Evolutionary conservation across 305 asterid genomes (phyloP).

Genomic region (Solanum aculeatissimum): DNA sequence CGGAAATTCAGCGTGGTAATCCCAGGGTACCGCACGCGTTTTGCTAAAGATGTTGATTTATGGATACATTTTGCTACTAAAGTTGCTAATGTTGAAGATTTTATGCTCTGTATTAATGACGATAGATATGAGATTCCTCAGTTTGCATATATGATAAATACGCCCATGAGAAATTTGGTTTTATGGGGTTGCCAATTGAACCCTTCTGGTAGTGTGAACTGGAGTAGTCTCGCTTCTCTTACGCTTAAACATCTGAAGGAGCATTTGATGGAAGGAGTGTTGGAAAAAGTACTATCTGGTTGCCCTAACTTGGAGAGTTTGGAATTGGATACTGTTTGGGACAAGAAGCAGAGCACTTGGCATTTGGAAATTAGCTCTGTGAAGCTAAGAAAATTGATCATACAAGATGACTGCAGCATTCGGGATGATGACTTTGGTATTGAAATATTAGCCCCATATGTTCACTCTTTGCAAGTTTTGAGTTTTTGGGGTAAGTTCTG

Average conservation of each 20-base stretch:
- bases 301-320: constrained; percentile 8
- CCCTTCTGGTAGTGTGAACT: neutral
- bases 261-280: too few relatives aligned
- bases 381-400: neutral
- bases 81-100: neutral
- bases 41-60: neutral
- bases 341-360: too few relatives aligned
- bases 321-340: neutral
- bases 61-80: neutral
- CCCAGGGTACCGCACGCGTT: neutral
- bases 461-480: neutral
- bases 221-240: too few relatives aligned
- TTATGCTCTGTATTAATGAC: neutral
- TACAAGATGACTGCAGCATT: neutral
- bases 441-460: neutral
- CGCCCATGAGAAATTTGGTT: neutral
- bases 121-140: neutral
- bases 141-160: neutral
- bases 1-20: too few relatives aligned
- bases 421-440: neutral
- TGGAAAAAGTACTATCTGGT: neutral
- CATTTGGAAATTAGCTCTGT: neutral
- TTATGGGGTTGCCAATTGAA: neutral
- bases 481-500: neutral
- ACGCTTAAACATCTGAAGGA: too few relatives aligned